Evolutionary conservation across 2,329 filamentous ascomycete species (phyloP).

Genomic region (Alternaria sp.): DNA sequence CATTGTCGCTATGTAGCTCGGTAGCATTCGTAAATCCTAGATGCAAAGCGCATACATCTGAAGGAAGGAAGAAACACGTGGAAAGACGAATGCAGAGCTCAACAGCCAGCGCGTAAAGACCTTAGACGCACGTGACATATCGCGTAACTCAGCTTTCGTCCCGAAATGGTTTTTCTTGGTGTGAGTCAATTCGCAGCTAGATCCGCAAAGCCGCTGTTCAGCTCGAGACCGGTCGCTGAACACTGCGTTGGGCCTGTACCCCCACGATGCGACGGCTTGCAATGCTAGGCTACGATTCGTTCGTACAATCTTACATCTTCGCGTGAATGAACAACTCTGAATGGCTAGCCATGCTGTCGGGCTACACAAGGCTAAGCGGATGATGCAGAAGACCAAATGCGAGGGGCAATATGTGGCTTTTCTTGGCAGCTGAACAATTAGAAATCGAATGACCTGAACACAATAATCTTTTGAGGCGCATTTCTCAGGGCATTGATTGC

Average conservation of each 20-base stretch:
- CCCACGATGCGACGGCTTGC: not conserved
- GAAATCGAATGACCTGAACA: not conserved
- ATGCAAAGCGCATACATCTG: not conserved
- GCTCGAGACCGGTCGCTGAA: not conserved
- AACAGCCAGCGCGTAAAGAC: not conserved
- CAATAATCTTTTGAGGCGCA: not conserved
- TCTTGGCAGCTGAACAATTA: conserved; percentile 9
- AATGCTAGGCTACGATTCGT: not conserved
- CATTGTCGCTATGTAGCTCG: not conserved
- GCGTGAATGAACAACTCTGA: not conserved
- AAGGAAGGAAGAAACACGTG: not conserved
- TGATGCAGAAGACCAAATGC: not conserved
- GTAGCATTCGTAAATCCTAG: not conserved
- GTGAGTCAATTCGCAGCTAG: not conserved
- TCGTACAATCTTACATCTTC: not conserved
- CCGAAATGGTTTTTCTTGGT: not conserved
- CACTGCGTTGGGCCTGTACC: not conserved
- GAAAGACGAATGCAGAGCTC: not conserved
- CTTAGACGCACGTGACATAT: not conserved
- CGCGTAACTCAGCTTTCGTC: not conserved
- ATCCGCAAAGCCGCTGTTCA: not conserved
- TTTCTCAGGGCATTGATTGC: not conserved
- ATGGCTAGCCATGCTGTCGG: not conserved
- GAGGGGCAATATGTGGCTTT: conserved; percentile 2
- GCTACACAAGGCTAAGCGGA: not conserved